These are phyloP conservation scores for Xylaria polymorpha DNA, from an alignment of 2,329 filamentous ascomycete genomes.

Conservation along the genomic window DNA sequence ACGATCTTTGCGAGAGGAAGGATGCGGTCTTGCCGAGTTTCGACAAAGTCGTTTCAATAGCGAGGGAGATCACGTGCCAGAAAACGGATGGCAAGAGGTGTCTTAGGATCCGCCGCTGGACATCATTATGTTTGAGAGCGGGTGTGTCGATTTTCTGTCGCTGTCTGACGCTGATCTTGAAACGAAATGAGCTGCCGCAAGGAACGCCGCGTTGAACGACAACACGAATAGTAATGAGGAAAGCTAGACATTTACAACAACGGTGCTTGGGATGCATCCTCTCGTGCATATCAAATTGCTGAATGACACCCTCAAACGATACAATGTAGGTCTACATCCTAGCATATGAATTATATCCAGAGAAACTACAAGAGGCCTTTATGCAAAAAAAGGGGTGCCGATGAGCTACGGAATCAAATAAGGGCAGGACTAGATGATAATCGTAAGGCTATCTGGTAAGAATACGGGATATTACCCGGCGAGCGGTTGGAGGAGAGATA, in stretches of 20 bases:
- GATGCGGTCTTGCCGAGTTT: conserved; percentile 11
- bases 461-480: no score
- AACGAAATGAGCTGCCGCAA: conserved; percentile 3
- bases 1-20: not conserved
- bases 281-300: conserved; percentile 4
- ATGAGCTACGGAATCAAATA: not conserved
- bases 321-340: conserved; percentile 13
- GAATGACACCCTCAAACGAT: conserved; percentile 14
- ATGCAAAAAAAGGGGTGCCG: not conserved
- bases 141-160: conserved; percentile 10
- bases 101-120: not conserved
- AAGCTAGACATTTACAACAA: not conserved
- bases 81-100: conserved; percentile 12
- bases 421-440: not conserved
- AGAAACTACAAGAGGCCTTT: conserved; percentile 1
- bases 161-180: conserved; percentile 1
- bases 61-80: conserved; percentile 7
- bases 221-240: not conserved
- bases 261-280: not conserved
- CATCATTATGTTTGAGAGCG: conserved; percentile 8
- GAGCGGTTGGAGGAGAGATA: no score
- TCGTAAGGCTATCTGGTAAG: not conserved
- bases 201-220: not conserved
- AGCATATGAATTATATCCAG: conserved; percentile 9
- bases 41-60: conserved; percentile 21